Evolutionary conservation across 2,329 filamentous ascomycete genomes (phyloP).

Genomic region (Ceratocystis harringtonii): DNA sequence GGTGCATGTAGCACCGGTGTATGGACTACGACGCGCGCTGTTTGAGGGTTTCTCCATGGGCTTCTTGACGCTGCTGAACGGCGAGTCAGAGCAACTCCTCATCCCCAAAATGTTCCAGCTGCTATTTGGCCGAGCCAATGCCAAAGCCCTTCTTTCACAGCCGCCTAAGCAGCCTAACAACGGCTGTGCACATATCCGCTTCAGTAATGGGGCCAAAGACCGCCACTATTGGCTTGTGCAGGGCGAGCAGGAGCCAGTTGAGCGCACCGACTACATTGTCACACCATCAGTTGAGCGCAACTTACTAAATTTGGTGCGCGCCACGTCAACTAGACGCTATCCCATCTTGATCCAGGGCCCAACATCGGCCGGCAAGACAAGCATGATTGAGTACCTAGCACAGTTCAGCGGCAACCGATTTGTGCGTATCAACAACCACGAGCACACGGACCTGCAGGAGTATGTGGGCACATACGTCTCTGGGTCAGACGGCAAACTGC

Average conservation of each 20-base stretch:
- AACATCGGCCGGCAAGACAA: conserved; percentile 94
- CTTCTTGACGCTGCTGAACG: conserved; percentile 77
- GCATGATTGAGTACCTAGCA: conserved; percentile 98
- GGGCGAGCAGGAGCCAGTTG: conserved; percentile 49
- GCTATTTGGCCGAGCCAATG: conserved; percentile 53
- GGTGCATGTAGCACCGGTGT: conserved; percentile 65
- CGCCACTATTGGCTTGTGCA: conserved; percentile 82
- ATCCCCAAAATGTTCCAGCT: conserved; percentile 67
- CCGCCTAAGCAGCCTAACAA: conserved; percentile 64
- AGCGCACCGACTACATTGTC: conserved; percentile 84
- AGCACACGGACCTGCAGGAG: conserved; percentile 95
- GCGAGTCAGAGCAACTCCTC: conserved; percentile 64
- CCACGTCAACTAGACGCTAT: conserved; percentile 80
- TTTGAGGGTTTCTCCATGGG: conserved; percentile 98
- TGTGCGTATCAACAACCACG: conserved; percentile 97
- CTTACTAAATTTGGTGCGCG: conserved; percentile 82
- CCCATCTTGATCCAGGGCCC: conserved; percentile 92
- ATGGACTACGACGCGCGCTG: conserved; percentile 70
- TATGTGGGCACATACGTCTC: conserved; percentile 93
- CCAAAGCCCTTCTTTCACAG: conserved; percentile 60
- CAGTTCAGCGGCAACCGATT: conserved; percentile 94
- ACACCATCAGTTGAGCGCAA: conserved; percentile 93
- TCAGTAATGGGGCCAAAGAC: conserved; percentile 47
- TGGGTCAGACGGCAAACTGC: conserved; percentile 64
- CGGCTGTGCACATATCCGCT: conserved; percentile 63